Base-by-base conservation (phyloP, 2,329 filamentous ascomycete species). In the Akanthomyces dipterigenus region DNA sequence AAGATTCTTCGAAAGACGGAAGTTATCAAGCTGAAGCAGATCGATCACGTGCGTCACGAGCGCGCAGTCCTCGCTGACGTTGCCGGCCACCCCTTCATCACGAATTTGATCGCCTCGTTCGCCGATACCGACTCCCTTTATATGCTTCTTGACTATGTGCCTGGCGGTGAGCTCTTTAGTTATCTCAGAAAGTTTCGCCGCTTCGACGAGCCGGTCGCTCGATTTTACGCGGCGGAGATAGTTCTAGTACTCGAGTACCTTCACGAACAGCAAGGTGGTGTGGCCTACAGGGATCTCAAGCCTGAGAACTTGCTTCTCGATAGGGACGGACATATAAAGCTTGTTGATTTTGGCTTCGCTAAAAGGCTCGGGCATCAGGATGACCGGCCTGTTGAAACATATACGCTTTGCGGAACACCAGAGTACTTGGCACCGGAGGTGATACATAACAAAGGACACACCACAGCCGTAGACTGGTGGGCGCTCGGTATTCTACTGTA, bases 391-490 rank as follows among this genome's bases (percentile, higher is more conserved):
- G 78, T 80, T 55, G 89, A 93, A 75, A 93, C 90, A 6, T 93
- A 93, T 69, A 93, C 90, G 3, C 81, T 93, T 31, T 93, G 90
- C 73, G 90, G 90, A 55, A 93, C 90, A 1, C 90, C 90, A 50
- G 90, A 93, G 71, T 93, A 93, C 72, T 84, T 93, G 50, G 90
- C 90, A 2, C 90, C 90, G 5, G 90, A 93, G 76, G 90, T 93
- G 46, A 93, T 93, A 67, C 85, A 91, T 66, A 92, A 91, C 71
- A 91, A 90, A 71, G 90, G 88, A 14, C 86, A 88, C 70, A 87
- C 84, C 3, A 86, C 84, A 2, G 89, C 90, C 16, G 90, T 93
- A 40, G 90, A 93, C 77, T 93, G 90, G 90, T 93, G 90, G 90
- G 90, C 90, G 0, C 80, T 95, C 66, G 90, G 90, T 28, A 92